phyloP scores from a whole-genome alignment of 2,329 filamentous ascomycete genomes.

The Trematosphaeria pertusa region DNA sequence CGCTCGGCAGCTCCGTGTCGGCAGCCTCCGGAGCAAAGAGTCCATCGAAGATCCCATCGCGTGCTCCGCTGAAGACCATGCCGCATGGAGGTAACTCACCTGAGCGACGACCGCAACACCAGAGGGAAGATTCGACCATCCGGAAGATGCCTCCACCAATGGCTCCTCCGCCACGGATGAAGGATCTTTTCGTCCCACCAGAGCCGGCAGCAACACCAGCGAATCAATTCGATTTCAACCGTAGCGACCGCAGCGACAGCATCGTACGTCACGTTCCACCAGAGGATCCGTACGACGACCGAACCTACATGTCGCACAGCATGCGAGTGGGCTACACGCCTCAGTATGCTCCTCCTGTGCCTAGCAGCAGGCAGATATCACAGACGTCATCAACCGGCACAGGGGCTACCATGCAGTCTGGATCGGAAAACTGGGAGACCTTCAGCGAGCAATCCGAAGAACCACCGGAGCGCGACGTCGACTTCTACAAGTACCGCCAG shows the following conservation, averaged over 20 bases:
- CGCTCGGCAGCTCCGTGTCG: constrained; percentile 46
- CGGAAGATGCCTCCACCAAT: constrained; percentile 55
- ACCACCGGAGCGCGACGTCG: constrained; percentile 69
- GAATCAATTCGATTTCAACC: constrained; percentile 47
- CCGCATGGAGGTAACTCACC: constrained; percentile 80
- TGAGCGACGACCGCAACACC: constrained; percentile 62
- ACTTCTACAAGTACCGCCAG: constrained; percentile 79
- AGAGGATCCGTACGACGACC: constrained; percentile 83
- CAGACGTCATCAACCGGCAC: constrained; percentile 65
- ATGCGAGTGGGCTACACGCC: constrained; percentile 34
- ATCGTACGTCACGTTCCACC: constrained; percentile 68
- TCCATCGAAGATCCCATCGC: constrained; percentile 73
- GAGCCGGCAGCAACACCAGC: constrained; percentile 54
- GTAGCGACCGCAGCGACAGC: constrained; percentile 60
- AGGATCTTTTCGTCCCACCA: constrained; percentile 72
- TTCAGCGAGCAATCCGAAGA: constrained; percentile 85
- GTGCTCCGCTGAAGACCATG: constrained; percentile 72
- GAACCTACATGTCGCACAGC: constrained; percentile 42
- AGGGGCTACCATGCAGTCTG: constrained; percentile 71
- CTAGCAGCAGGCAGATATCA: constrained; percentile 69
- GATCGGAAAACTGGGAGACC: constrained; percentile 97
- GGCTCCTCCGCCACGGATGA: constrained; percentile 85
- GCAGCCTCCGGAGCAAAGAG: constrained; percentile 53
- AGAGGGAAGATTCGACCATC: constrained; percentile 39
- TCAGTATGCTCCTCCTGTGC: constrained; percentile 29